Conservation (phyloP, 495 filamentous ascomycete genomes). For the Neurospora cerealis region DNA sequence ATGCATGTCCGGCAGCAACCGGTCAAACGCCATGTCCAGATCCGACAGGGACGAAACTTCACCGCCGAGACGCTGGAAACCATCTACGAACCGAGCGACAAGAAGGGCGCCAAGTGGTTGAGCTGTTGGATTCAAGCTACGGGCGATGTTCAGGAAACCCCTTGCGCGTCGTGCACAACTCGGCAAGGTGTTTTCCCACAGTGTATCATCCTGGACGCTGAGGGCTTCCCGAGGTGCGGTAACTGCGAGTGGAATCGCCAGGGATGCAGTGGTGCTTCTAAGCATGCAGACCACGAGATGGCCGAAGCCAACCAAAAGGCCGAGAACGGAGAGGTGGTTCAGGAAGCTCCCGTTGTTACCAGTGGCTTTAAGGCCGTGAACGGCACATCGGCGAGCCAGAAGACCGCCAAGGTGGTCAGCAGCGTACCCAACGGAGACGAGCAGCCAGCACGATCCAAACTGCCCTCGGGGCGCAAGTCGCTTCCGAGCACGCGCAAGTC, state of each 20-base stretch:
- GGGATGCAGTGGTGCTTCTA: constrained; percentile 11
- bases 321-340: not conserved
- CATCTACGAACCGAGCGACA: constrained; percentile 16
- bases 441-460: not conserved
- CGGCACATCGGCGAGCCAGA: not conserved
- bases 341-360: not conserved
- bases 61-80: constrained; percentile 12
- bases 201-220: constrained; percentile 16
- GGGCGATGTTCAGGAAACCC: constrained; percentile 13
- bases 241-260: constrained; percentile 27
- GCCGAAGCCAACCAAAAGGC: not conserved
- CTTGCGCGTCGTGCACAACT: constrained; percentile 15
- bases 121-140: constrained; percentile 23
- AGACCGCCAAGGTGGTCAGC: not conserved
- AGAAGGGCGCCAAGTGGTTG: constrained; percentile 20
- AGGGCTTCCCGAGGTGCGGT: constrained; percentile 19
- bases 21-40: constrained; percentile 15
- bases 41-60: constrained; percentile 19
- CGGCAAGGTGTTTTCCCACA: constrained; percentile 13
- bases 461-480: constrained; percentile 10
- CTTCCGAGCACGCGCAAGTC: constrained; percentile 11
- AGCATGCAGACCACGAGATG: not conserved
- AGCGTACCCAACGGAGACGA: not conserved
- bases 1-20: constrained; percentile 7
- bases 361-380: constrained; percentile 21